These are phyloP conservation scores for Torulaspora quercuum DNA, from an alignment of 805 yeast species.

Conservation along the genomic window DNA sequence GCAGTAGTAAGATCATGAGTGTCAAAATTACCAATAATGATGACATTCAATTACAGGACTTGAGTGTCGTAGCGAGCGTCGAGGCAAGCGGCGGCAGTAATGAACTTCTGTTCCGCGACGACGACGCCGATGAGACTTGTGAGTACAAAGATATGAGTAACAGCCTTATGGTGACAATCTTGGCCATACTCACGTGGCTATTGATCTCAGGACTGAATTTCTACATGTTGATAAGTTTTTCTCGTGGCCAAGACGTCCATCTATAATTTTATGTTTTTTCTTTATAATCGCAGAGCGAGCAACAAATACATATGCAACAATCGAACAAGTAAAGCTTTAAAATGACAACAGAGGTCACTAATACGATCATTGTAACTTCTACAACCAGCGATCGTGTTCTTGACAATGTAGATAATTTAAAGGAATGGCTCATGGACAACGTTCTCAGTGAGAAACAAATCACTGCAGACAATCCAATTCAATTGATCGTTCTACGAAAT, in stretches of 20 bases:
- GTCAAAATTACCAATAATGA: slow-evolving; percentile 38
- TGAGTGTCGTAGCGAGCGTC: neutral
- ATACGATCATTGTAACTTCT: slow-evolving; percentile 29
- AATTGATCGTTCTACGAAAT: slow-evolving; percentile 23
- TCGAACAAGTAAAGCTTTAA: too few species aligned
- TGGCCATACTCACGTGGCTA: slow-evolving; percentile 63
- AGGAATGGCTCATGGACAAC: slow-evolving; percentile 22
- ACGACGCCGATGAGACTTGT: slow-evolving; percentile 7
- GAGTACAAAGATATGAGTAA: slow-evolving; percentile 43
- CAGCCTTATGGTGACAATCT: slow-evolving; percentile 44
- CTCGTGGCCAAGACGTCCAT: slow-evolving; percentile 44
- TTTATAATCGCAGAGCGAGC: too few species aligned
- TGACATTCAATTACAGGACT: slow-evolving; percentile 10
- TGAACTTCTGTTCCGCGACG: neutral
- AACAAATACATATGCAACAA: too few species aligned
- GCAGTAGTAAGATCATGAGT: slow-evolving; percentile 63
- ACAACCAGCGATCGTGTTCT: slow-evolving; percentile 7
- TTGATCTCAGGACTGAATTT: slow-evolving; percentile 66
- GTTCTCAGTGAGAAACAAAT: slow-evolving; percentile 19
- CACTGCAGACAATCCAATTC: slow-evolving; percentile 21
- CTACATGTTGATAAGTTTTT: slow-evolving; percentile 51
- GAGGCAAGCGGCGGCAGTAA: slow-evolving; percentile 1
- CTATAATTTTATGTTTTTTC: too few species aligned
- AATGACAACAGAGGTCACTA: slow-evolving; percentile 17
- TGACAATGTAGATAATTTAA: slow-evolving; percentile 13